A percentile compares a stretch with the other conserved stretches of the same genome.
Conservation (phyloP, 768 basidiomycete species). For the Hydnum rufescens region DNA sequence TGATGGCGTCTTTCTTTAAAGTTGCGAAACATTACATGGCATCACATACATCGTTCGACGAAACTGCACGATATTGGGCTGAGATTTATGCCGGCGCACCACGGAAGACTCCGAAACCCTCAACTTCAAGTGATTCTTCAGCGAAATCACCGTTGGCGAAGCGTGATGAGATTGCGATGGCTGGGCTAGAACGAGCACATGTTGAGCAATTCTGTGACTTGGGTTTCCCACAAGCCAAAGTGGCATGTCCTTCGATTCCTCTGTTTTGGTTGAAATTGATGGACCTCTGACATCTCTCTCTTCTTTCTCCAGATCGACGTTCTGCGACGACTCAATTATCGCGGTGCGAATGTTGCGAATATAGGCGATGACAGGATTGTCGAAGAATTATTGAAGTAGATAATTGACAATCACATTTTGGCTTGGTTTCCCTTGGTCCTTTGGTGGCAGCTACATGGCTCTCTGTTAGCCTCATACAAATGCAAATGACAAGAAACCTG, state of each 20-base stretch:
- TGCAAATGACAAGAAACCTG: no score
- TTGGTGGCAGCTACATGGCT: no score
- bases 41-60: slow-evolving; percentile 68
- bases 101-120: slow-evolving; percentile 11
- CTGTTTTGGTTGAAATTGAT: neutral
- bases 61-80: slow-evolving; percentile 88
- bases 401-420: no score
- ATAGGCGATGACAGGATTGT: slow-evolving; percentile 70
- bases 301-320: slow-evolving; percentile 60
- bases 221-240: slow-evolving; percentile 67
- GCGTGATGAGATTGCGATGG: slow-evolving; percentile 36
- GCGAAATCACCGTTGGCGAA: neutral
- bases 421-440: no score
- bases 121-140: neutral
- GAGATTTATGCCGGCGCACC: slow-evolving; percentile 76
- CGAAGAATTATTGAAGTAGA: slow-evolving; percentile 47
- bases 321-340: slow-evolving; percentile 74
- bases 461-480: no score
- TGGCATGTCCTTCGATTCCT: slow-evolving; percentile 32
- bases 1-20: slow-evolving; percentile 7
- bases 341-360: slow-evolving; percentile 59
- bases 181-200: slow-evolving; percentile 65
- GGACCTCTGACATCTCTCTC: neutral
- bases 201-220: slow-evolving; percentile 69
- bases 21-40: slow-evolving; percentile 95